Percentiles rank a stretch among this genome's conserved stretches.
These are phyloP conservation scores for Daldinia bambusicola DNA, from an alignment of 495 filamentous ascomycete species.

Conservation along the genomic window DNA sequence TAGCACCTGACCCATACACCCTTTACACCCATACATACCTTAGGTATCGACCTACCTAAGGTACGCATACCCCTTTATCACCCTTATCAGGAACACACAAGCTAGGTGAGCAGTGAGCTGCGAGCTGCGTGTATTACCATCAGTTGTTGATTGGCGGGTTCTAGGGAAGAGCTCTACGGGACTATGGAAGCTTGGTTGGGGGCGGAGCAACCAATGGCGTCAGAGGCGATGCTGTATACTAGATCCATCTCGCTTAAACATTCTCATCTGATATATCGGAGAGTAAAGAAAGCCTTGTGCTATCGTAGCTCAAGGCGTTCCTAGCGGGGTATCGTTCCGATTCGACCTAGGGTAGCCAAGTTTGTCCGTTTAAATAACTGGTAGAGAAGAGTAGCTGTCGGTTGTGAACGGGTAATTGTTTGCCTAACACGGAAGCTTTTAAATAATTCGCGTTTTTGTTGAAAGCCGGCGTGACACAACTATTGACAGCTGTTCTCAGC, in stretches of 20 bases:
- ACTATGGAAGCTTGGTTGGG: conserved; percentile 13
- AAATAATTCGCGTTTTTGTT: not conserved
- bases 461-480: not conserved
- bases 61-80: too few species aligned
- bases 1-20: not conserved
- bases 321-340: not conserved
- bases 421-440: not conserved
- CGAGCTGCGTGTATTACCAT: conserved; percentile 20
- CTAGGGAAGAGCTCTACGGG: not conserved
- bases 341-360: conserved; percentile 4
- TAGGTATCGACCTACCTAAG: too few species aligned
- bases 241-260: conserved; percentile 25
- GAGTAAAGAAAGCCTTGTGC: conserved; percentile 33
- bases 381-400: not conserved
- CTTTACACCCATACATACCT: not conserved
- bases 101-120: conserved; percentile 1
- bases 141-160: conserved; percentile 28
- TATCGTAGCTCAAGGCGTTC: conserved; percentile 29
- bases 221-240: conserved; percentile 5
- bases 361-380: not conserved
- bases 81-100: too few species aligned
- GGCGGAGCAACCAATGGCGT: conserved; percentile 22
- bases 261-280: conserved; percentile 12
- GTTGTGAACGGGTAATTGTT: not conserved
- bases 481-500: not conserved